Conservation (phyloP, 306 rosid species). For the Fagus crenata region DNA sequence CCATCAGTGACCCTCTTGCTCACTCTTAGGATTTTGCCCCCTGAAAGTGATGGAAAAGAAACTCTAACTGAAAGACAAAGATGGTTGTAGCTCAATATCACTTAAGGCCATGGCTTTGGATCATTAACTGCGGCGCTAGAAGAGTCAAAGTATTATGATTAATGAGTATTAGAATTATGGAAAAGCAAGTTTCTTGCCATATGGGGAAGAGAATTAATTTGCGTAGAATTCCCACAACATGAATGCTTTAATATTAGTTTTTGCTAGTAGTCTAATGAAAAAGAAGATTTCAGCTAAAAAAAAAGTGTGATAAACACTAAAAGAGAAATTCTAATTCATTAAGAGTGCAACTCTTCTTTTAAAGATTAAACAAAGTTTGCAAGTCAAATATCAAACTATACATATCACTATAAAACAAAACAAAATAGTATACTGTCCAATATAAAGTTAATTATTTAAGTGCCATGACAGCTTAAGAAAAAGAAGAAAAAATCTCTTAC, state of each 20-base stretch:
- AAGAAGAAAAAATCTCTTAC: conserved; percentile 14
- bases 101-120: not conserved
- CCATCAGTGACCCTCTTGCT: not conserved
- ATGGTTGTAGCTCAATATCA: not conserved
- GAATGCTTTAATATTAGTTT: conserved; percentile 7
- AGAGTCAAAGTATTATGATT: not conserved
- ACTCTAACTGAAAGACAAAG: not conserved
- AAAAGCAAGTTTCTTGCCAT: not conserved
- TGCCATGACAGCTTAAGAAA: not conserved
- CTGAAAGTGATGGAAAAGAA: conserved; percentile 5
- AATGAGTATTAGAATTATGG: not conserved
- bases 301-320: not conserved
- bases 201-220: not conserved
- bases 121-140: not conserved
- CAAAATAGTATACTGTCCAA: not conserved
- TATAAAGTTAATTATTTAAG: not conserved
- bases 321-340: not conserved
- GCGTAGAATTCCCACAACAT: not conserved
- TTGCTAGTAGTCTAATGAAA: not conserved
- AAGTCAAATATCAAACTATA: not conserved
- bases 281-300: not conserved
- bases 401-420: not conserved
- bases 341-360: not conserved
- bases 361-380: not conserved
- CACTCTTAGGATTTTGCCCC: not conserved